These are phyloP conservation scores for Cryptococcus depauperatus DNA, from an alignment of 1,284 basidiomycete genomes.

Conservation along the genomic window DNA sequence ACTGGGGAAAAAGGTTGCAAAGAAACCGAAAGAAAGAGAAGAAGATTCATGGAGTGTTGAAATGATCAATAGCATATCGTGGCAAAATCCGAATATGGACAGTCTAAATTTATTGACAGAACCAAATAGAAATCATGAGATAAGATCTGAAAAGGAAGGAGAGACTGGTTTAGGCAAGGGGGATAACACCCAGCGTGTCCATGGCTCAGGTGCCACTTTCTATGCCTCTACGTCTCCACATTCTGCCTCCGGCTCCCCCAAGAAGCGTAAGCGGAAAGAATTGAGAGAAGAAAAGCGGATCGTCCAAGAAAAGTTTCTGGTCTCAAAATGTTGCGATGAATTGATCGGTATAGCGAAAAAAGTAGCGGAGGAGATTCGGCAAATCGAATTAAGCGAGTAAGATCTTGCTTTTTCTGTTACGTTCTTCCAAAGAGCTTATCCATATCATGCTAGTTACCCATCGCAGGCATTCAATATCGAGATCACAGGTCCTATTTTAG, in stretches of 20 bases:
- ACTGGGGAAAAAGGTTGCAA: slow-evolving; percentile 5
- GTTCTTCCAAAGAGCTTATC: neutral
- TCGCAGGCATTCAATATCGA: slow-evolving; percentile 17
- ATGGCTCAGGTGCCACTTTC: slow-evolving; percentile 5
- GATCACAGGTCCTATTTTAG: slow-evolving; percentile 8
- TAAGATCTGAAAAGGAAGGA: neutral
- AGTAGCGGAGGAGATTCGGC: slow-evolving; percentile 18
- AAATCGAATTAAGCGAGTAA: slow-evolving; percentile 23
- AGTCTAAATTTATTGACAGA: neutral
- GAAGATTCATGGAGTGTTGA: slow-evolving; percentile 1
- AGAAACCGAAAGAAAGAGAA: neutral
- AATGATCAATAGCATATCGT: too few species aligned
- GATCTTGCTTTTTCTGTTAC: slow-evolving; percentile 5
- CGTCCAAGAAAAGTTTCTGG: slow-evolving; percentile 29
- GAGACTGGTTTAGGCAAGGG: neutral
- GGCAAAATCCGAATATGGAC: neutral
- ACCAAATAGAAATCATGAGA: neutral
- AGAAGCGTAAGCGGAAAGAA: slow-evolving; percentile 13
- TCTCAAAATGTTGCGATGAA: slow-evolving; percentile 44
- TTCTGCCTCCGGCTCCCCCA: neutral
- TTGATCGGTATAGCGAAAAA: slow-evolving; percentile 56
- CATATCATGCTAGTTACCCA: slow-evolving; percentile 5
- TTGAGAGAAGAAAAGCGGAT: slow-evolving; percentile 23
- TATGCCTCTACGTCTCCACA: neutral
- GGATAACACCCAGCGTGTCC: slow-evolving; percentile 13